Conservation (phyloP, 805 yeast genomes). For the Candida glaebosa region DNA sequence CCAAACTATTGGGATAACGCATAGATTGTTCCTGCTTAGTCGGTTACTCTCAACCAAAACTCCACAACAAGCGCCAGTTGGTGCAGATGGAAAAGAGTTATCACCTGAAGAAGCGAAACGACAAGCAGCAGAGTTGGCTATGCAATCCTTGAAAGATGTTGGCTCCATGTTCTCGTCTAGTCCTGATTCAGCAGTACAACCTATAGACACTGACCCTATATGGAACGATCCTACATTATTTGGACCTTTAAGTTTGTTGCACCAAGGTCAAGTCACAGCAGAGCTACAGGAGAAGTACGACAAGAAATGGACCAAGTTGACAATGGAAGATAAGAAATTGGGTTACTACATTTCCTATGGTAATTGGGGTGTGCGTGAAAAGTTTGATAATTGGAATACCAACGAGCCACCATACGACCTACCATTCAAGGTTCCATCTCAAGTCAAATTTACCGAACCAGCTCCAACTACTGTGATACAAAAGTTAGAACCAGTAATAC, state of each 20-base stretch:
- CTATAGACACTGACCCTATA: conserved; percentile 45
- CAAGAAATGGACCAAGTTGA: conserved; percentile 53
- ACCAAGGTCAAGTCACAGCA: conserved; percentile 54
- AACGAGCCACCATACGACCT: conserved; percentile 52
- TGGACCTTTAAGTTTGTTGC: conserved; percentile 38
- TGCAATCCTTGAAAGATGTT: conserved; percentile 38
- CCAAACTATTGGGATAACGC: background rate
- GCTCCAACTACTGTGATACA: conserved; percentile 20
- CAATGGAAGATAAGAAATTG: conserved; percentile 49
- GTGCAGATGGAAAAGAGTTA: conserved; percentile 3
- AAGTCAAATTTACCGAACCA: conserved; percentile 24
- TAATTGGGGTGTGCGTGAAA: conserved; percentile 66
- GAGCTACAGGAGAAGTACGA: conserved; percentile 50
- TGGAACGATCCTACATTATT: conserved; percentile 34
- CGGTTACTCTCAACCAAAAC: background rate
- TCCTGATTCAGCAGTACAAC: conserved; percentile 39
- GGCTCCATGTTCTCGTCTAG: conserved; percentile 32
- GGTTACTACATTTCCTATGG: conserved; percentile 66
- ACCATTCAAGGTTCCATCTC: conserved; percentile 48
- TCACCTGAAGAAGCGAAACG: conserved; percentile 14
- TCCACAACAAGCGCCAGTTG: background rate
- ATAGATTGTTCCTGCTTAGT: background rate
- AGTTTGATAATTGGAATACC: conserved; percentile 46
- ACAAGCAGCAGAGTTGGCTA: conserved; percentile 38
- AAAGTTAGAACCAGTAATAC: conserved; percentile 37